Base-by-base conservation (phyloP, 345 rosid species). In the Hibiscus trionum region DNA sequence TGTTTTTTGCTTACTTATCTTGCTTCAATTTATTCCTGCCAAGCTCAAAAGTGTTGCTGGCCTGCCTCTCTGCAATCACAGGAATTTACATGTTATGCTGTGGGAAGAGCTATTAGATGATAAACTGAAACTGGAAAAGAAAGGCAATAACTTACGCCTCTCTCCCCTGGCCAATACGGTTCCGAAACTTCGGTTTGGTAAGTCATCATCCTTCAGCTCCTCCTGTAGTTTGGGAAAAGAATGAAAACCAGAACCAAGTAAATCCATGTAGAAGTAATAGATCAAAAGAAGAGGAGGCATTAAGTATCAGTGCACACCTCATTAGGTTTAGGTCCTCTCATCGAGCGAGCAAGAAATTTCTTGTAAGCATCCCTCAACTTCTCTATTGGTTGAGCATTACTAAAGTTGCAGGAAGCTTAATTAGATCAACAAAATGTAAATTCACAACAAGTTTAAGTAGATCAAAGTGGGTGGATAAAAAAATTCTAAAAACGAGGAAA, bases 331-430 rank as follows among this genome's bases (percentile, higher is more conserved):
- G 90, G 72, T 55, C 78, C 86, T 73, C 80, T 82, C 88, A 88
- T 83, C n/a, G 96, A 89, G 73, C 91, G 88, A 69, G 71, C 73
- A 74, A 92, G 80, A 69, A 90, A 95, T 66, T 86, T 86, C 84
- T 81, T 86, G 77, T 86, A 95, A 42, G 90, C 89, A 69, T 88
- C 92, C 76, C 84, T 91, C 86, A 95, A 59, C 76, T 87, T 91
- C 65, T 90, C 90, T 26, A 79, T 7, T 26, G 99, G 97, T 69
- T 87, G 88, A 52, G 93, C 96, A 77, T 85, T 80, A 84, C 97
- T 95, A 61, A 16, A 75, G 19, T 26, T 27, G 64, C 17, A 56
- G 46, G 61, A 76, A 59, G 4, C 5, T 47, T 50, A 61, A 15
- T 70, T 59, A 66, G 62, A 46, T 10, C 9, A 39, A 64, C 66